Conservation (phyloP, 495 filamentous ascomycete species). For the Xylaria longipes region DNA sequence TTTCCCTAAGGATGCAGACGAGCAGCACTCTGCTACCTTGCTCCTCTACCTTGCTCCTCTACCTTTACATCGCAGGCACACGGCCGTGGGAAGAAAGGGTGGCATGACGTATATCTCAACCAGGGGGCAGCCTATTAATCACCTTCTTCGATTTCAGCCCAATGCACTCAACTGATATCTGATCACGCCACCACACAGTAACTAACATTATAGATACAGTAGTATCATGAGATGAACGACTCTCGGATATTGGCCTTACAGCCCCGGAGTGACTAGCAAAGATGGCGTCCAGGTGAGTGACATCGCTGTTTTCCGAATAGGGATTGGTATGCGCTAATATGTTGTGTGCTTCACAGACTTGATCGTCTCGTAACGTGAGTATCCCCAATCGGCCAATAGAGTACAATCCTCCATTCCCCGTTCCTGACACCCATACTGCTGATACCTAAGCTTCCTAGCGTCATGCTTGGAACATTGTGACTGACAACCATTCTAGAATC, state of each 20-base stretch:
- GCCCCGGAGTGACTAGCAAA: constrained; percentile 45
- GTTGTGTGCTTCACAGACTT: constrained; percentile 60
- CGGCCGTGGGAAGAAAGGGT: neutral
- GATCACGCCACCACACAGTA: neutral
- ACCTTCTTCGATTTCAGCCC: neutral
- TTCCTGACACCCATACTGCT: neutral
- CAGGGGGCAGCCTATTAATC: neutral
- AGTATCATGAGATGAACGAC: constrained; percentile 40
- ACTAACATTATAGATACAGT: constrained; percentile 19
- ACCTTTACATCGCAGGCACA: neutral
- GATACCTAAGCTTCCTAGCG: neutral
- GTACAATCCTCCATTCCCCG: neutral
- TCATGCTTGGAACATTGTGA: constrained; percentile 7
- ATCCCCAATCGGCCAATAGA: neutral
- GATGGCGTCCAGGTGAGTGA: constrained; percentile 62
- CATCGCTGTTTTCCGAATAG: constrained; percentile 14
- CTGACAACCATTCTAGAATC: constrained; percentile 63
- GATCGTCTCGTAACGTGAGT: constrained; percentile 95
- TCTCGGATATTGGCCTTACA: constrained; percentile 36
- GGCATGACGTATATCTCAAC: neutral
- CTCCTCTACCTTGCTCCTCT: neutral
- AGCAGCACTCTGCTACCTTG: neutral
- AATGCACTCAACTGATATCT: neutral
- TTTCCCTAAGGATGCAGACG: neutral
- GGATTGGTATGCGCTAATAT: constrained; percentile 29